Evolutionary conservation across 192 early-diverging fungal species (phyloP), one percentile per base, ranked within the genome.

Genomic region (Coemansia sp.): DNA sequence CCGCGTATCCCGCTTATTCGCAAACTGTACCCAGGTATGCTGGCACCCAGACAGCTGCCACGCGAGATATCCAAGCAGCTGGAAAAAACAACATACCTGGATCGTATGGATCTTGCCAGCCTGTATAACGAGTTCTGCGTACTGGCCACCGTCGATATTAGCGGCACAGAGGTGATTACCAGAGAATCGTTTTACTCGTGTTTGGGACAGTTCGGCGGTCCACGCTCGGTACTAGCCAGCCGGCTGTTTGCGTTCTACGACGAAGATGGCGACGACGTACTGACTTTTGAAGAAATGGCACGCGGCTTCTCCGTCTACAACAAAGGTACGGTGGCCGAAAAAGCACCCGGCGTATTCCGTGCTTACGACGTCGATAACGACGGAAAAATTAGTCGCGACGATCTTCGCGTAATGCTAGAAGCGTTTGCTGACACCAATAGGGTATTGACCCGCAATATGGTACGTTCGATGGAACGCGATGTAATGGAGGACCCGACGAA

Each of bases 281-380:
- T 99, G 45, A 87, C 75, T 8, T 99, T 96, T 63, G 71, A 78
- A 28, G 95, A 99, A 65, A 83, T 99, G 76, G 92, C 89, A 4
- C 80, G 80, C 36, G 94, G 95, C 7, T 80, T 96, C 6, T 89
- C 88, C 30, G 83, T 94, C 1, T 84, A 96, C 36, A 91, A 86
- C 75, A 93, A 94, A 69, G 95, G 95, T 14, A 91, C 89, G 54
- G 66, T 96, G 52, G 94, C 94, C 49, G 95, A 99, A 61, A 90
- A 94, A 32, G 61, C 60, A 10, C 63, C 82, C 85, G 93, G 85
- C 54, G 89, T 94, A 10, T 97, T 97, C 76, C 84, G 92, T 38
- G 94, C 94, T 5, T 98, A 97, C 68, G 96, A 98, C 70, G 61
- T 97, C 7, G 89, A 97, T 70, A 87, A 84, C 34, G 94, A 97